A percentile compares a stretch with the other conserved stretches of the same genome.
Evolutionary conservation across 2,329 filamentous ascomycete species (phyloP).

Genomic region (Davidsoniella neocaledoniae): DNA sequence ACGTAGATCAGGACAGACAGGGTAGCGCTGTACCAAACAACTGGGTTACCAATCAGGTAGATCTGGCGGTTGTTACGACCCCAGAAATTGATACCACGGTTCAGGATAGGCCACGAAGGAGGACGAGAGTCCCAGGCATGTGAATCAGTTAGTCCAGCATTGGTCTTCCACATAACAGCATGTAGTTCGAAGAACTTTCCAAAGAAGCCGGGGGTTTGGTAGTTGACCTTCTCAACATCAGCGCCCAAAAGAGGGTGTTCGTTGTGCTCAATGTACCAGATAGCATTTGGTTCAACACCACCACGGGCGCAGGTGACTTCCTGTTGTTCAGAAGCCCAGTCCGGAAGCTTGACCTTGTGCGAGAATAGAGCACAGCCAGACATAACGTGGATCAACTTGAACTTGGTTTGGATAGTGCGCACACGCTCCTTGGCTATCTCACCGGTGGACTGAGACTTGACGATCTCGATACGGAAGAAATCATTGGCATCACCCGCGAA

Average conservation of each 20-base stretch:
- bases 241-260: conserved; percentile 60
- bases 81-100: conserved; percentile 98
- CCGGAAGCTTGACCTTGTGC: conserved; percentile 95
- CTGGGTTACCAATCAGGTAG: conserved; percentile 85
- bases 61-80: conserved; percentile 86
- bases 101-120: conserved; percentile 78
- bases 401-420: conserved; percentile 92
- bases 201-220: conserved; percentile 84
- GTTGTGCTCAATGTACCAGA: conserved; percentile 95
- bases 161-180: conserved; percentile 97
- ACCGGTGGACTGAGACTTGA: conserved; percentile 73
- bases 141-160: conserved; percentile 87
- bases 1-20: conserved; percentile 60
- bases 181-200: conserved; percentile 97
- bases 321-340: conserved; percentile 96
- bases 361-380: conserved; percentile 92
- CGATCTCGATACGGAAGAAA: conserved; percentile 84
- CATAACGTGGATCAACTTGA: conserved; percentile 90
- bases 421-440: conserved; percentile 65
- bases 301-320: conserved; percentile 94
- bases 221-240: conserved; percentile 86
- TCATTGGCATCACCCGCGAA: conserved; percentile 97
- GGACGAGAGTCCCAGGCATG: conserved; percentile 97
- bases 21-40: conserved; percentile 88
- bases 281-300: conserved; percentile 83